Evolutionary conservation across 352 stramenopile genomes (phyloP), one percentile per base, ranked within the genome.

Genomic region (Globisporangium rhizosaccharum): DNA sequence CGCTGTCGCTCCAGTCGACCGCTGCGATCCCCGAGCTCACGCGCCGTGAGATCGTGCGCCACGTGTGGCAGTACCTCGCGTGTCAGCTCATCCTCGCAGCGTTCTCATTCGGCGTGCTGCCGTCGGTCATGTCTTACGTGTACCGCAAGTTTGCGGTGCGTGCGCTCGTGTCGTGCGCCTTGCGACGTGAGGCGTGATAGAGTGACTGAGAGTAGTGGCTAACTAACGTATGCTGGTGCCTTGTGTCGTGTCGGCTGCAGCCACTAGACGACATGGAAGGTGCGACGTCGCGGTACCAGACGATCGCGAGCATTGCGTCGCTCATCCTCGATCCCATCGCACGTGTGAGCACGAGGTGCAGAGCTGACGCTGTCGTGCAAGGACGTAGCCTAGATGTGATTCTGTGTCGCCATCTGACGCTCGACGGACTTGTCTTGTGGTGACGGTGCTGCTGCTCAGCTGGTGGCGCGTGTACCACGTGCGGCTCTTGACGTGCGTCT

Each of bases 91-190:
- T 82, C 1, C 61, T 90, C 30, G 76, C 78, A 0, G 76, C 76
- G 2, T 83, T 90, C 52, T 81, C 72, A 7, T 90, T 86, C 56
- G 80, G 78, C 14, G 73, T 83, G 41, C 61, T 90, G 12, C 78
- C 80, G 9, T 88, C 78, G 10, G 68, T 85, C n/a, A 85, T 88
- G 78, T 73, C 80, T 1, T 90, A 82, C 53, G 74, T 87, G 25
- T 87, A 86, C 69, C 80, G 75, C 53, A 87, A 86, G 41, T 90
- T 82, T 49, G 67, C 76, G 62, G 80, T 90, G 65, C 44, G 72
- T 59, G 23, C 23, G 23, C 23, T 23, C 23, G 23, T 23, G 23
- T 23, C 23, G 23, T 23, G 23, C 23, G 23, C 23, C 23, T 23
- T 23, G 23, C 23, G 23, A 23, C 23, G 23, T 23, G 23, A 23